These are phyloP conservation scores for Diaporthe sp. DNA, from an alignment of 2,329 filamentous ascomycete genomes.

Conservation along the genomic window DNA sequence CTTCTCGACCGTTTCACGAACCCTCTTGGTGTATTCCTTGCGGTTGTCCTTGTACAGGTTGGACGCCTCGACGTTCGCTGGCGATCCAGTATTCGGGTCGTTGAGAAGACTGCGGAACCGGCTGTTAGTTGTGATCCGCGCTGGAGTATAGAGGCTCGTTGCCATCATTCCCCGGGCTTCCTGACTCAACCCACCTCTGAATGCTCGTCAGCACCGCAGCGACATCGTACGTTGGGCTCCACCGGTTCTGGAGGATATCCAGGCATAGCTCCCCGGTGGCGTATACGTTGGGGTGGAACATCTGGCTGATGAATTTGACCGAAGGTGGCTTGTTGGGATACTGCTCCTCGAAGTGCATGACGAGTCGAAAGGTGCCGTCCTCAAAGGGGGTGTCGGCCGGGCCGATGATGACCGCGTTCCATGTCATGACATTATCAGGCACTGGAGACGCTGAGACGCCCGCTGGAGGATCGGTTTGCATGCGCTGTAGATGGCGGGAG, in stretches of 20 bases:
- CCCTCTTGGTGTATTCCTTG: constrained; percentile 95
- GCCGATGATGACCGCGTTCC: constrained; percentile 98
- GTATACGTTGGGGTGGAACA: constrained; percentile 99
- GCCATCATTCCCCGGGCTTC: not conserved
- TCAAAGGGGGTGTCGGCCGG: constrained; percentile 98
- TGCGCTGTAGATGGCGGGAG: constrained; percentile 74
- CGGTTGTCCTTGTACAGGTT: constrained; percentile 99
- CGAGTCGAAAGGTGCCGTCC: constrained; percentile 95
- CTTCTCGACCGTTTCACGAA: constrained; percentile 97
- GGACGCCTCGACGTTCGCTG: constrained; percentile 97
- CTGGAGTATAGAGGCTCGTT: not conserved
- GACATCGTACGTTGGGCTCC: constrained; percentile 99
- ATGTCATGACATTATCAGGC: constrained; percentile 97
- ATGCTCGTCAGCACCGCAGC: constrained; percentile 97
- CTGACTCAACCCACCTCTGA: constrained; percentile 77
- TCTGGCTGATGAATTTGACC: constrained; percentile 98
- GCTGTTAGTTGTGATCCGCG: constrained; percentile 47
- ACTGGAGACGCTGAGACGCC: constrained; percentile 97
- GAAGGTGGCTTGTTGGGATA: constrained; percentile 98
- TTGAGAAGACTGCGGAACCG: constrained; percentile 81
- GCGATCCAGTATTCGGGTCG: constrained; percentile 98
- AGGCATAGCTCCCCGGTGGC: constrained; percentile 96
- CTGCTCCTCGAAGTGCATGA: constrained; percentile 99
- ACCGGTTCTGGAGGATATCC: constrained; percentile 97
- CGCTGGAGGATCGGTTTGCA: constrained; percentile 98